These are phyloP conservation scores for Coemansia sp. DNA, from an alignment of 192 early-diverging fungal species.

Conservation along the genomic window DNA sequence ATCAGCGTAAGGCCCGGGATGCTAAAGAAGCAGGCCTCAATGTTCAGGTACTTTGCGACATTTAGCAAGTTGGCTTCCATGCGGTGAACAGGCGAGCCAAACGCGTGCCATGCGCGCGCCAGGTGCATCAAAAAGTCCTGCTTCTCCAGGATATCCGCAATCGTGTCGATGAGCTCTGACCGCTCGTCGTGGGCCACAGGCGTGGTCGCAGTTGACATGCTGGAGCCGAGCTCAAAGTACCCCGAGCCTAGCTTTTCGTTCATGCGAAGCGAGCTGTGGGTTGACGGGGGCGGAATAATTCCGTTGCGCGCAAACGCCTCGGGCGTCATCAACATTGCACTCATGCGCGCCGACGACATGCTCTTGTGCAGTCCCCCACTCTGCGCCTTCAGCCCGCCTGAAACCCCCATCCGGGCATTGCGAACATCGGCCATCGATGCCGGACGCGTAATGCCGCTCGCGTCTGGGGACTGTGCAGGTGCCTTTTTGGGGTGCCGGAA, in stretches of 20 bases:
- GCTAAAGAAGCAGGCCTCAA: constrained; percentile 63
- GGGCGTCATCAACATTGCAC: constrained; percentile 36
- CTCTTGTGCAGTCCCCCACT: constrained; percentile 2
- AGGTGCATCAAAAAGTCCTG: constrained; percentile 62
- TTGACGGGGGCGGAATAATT: constrained; percentile 33
- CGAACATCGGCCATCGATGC: constrained; percentile 2
- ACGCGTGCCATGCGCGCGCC: constrained; percentile 60
- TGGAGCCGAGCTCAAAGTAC: constrained; percentile 14
- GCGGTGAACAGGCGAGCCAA: constrained; percentile 62
- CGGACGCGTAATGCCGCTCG: constrained; percentile 4
- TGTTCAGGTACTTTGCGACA: constrained; percentile 54
- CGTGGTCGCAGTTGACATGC: neutral
- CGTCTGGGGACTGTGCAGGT: neutral
- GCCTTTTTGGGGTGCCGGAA: constrained; percentile 12
- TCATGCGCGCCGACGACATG: constrained; percentile 23
- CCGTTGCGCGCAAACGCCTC: constrained; percentile 32
- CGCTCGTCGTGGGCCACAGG: constrained; percentile 5
- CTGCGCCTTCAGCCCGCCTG: neutral
- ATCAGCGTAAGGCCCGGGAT: constrained; percentile 65
- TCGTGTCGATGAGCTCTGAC: constrained; percentile 29
- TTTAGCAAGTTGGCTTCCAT: constrained; percentile 59
- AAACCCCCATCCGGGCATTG: neutral
- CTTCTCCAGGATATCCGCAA: constrained; percentile 61
- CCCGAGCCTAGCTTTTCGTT: constrained; percentile 12
- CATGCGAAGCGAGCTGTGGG: constrained; percentile 22